Evolutionary conservation across 495 filamentous ascomycete species (phyloP).

Genomic region (Chaetomium tenue): DNA sequence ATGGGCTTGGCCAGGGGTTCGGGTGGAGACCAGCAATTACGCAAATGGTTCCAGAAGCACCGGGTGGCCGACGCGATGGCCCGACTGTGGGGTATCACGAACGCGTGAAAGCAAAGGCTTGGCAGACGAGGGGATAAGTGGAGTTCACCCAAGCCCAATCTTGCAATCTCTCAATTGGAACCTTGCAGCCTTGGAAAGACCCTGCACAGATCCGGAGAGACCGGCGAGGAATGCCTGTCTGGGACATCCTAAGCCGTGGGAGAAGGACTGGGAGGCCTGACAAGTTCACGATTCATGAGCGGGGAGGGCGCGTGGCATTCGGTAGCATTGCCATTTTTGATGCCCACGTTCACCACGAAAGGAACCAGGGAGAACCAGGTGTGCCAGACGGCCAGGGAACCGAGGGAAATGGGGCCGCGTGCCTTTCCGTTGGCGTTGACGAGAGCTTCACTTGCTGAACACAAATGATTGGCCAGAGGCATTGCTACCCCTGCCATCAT

Average conservation of each 20-base stretch:
- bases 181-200: too few species aligned
- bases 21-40: conserved; percentile 19
- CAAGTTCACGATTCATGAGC: background rate
- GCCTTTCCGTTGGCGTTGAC: background rate
- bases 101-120: conserved; percentile 18
- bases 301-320: background rate
- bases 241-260: too few species aligned
- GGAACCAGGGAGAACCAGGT: background rate
- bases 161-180: background rate
- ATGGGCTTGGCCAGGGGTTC: conserved; percentile 16
- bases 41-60: conserved; percentile 20
- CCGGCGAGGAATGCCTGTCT: background rate
- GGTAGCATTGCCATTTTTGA: background rate
- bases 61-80: conserved; percentile 19
- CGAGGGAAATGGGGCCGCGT: background rate
- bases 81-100: conserved; percentile 19
- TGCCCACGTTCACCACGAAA: background rate
- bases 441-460: conserved; percentile 11
- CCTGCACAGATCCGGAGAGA: background rate
- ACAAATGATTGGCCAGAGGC: background rate
- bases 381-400: background rate
- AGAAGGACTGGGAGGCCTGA: background rate
- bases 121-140: background rate
- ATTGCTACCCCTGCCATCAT: conserved; percentile 9
- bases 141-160: background rate